phyloP scores from a whole-genome alignment of 495 filamentous ascomycete genomes.

The Podospora australis region DNA sequence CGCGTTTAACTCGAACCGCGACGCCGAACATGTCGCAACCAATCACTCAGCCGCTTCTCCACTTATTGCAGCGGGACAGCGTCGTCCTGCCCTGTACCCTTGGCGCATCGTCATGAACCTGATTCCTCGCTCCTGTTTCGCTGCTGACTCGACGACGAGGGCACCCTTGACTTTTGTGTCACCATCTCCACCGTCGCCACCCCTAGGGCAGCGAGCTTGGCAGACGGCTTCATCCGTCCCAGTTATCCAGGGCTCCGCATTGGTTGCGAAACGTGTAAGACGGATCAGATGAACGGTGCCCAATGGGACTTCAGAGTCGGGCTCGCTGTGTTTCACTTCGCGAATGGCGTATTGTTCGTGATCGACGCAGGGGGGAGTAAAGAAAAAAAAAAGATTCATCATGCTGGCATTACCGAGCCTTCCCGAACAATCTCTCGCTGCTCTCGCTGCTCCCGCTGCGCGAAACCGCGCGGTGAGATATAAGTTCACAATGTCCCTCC shows the following conservation, averaged over 20 bases:
- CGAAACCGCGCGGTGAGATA: background rate
- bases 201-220: conserved; percentile 2
- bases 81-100: background rate
- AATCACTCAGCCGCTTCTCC: conserved; percentile 5
- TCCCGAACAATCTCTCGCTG: conserved; percentile 9
- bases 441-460: background rate
- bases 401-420: conserved; percentile 6
- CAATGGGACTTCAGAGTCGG: background rate
- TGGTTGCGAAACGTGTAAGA: conserved; percentile 1
- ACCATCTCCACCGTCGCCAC: conserved; percentile 14
- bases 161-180: conserved; percentile 3
- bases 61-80: conserved; percentile 7
- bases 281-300: background rate
- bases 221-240: background rate
- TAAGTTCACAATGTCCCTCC: too few species aligned
- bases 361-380: conserved; percentile 9
- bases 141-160: conserved; percentile 1
- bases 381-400: too few species aligned
- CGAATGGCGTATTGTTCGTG: conserved; percentile 4
- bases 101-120: background rate
- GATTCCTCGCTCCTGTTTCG: background rate
- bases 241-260: conserved; percentile 6
- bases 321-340: conserved; percentile 5
- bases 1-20: conserved; percentile 13
- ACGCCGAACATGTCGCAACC: conserved; percentile 4